Base-by-base conservation (phyloP, 345 rosid species). In the Euphorbia peplus region DNA sequence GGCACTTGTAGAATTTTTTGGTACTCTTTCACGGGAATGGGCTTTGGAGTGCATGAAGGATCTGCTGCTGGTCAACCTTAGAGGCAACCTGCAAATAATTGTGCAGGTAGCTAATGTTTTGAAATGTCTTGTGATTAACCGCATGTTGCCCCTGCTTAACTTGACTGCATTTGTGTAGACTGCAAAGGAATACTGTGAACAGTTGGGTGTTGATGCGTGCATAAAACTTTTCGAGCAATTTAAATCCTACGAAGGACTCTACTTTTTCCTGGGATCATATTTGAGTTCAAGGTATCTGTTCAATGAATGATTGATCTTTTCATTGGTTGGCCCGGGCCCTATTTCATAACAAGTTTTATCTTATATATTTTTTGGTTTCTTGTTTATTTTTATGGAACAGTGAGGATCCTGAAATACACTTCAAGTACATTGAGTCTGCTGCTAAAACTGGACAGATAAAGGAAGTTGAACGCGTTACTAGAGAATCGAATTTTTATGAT, bases 41-140 rank as follows among this genome's bases (percentile, higher is more conserved):
- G 99, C 97, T 70, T 77, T 95, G 81, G 99, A 95, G 81, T 95
- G 99, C 88, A 95, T 95, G 98, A 95, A 92, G 81, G 99, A 95
- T 79, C 98, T 95, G 67, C 73, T 92, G 60, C 81, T 95, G 73
- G 98, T 90, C 74, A 95, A 95, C 77, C 79, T 88, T 60, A 85
- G 99, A 63, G 99, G 86, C 77, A 95, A 95, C 74, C 95, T 95
- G 74, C 99, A 95, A 85, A 95, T 95, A 76, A 95, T 95, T 32
- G 99, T 95, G 74, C 99, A 95, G 90, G 97, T 85, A 77, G n/a
- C 51, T 66, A 13, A 41, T 78, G 64, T 67, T 70, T 55, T 71
- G 35, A 28, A 32, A 6, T 37, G 15, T 57, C 67, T 41, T 44
- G 69, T 50, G 28, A 61, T 57, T 74, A 71, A 42, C 19, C 13